These are phyloP conservation scores for Lophiostoma macrostomum DNA, from an alignment of 495 filamentous ascomycete species.

Conservation along the genomic window DNA sequence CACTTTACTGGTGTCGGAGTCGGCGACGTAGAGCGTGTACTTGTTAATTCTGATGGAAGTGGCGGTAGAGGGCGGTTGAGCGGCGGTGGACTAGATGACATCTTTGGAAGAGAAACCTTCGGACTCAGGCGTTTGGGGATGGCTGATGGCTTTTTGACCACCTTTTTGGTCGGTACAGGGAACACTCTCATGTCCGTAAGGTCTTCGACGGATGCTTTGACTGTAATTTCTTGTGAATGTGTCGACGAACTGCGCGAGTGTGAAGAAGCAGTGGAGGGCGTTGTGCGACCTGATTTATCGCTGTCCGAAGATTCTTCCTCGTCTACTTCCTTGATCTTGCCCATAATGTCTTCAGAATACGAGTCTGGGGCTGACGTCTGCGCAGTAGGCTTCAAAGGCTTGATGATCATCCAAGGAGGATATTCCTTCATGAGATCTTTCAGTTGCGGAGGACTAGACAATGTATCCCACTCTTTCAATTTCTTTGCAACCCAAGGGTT, in stretches of 20 bases:
- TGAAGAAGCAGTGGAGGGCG: conserved; percentile 9
- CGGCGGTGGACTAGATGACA: neutral
- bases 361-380: conserved; percentile 14
- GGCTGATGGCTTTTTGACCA: neutral
- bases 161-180: conserved; percentile 1
- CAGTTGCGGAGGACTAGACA: conserved; percentile 3
- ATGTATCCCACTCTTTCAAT: conserved; percentile 28
- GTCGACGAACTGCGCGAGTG: conserved; percentile 8
- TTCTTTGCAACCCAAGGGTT: conserved; percentile 33
- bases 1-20: neutral
- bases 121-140: conserved; percentile 7
- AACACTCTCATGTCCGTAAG: conserved; percentile 8
- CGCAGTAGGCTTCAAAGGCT: conserved; percentile 15
- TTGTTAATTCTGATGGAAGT: conserved; percentile 5
- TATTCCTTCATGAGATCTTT: conserved; percentile 24
- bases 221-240: conserved; percentile 24
- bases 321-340: neutral
- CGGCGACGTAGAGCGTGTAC: conserved; percentile 1
- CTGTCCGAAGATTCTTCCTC: neutral
- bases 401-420: conserved; percentile 30
- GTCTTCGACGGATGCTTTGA: conserved; percentile 25
- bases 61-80: conserved; percentile 22
- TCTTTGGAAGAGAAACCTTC: neutral
- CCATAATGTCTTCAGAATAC: conserved; percentile 12
- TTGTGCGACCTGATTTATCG: conserved; percentile 7